Evolutionary conservation across 148 eudicot genomes (phyloP).

Genomic region (Heliamphora exappendiculata): DNA sequence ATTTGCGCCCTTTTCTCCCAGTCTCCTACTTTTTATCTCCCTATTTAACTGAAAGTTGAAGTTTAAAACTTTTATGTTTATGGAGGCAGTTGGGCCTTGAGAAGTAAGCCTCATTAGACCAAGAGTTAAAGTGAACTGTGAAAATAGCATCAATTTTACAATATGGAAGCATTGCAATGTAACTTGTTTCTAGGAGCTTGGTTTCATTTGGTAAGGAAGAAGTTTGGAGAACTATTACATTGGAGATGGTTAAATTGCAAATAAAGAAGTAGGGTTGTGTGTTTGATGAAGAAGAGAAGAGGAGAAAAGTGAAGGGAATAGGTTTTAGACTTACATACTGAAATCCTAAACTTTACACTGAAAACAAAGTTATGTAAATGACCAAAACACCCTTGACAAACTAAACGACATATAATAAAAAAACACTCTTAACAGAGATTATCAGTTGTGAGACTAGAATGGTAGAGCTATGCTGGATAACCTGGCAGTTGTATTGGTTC

Average conservation of each 20-base stretch:
- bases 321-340: too few relatives aligned
- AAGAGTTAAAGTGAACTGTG: neutral
- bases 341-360: neutral
- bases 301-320: too few relatives aligned
- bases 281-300: too few relatives aligned
- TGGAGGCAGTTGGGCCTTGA: neutral
- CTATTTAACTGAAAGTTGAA: neutral
- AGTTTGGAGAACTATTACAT: too few relatives aligned
- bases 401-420: too few relatives aligned
- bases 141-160: neutral
- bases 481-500: neutral
- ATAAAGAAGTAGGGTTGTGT: too few relatives aligned
- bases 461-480: neutral
- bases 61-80: neutral
- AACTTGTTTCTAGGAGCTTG: neutral
- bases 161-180: neutral
- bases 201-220: neutral
- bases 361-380: too few relatives aligned
- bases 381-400: too few relatives aligned
- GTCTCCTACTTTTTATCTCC: neutral
- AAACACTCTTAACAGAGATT: too few relatives aligned
- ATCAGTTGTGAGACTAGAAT: neutral
- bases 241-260: too few relatives aligned
- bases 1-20: neutral
- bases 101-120: neutral